These are phyloP conservation scores for Sextonia rubra DNA, from an alignment of 164 flowering plant genomes.

Conservation along the genomic window DNA sequence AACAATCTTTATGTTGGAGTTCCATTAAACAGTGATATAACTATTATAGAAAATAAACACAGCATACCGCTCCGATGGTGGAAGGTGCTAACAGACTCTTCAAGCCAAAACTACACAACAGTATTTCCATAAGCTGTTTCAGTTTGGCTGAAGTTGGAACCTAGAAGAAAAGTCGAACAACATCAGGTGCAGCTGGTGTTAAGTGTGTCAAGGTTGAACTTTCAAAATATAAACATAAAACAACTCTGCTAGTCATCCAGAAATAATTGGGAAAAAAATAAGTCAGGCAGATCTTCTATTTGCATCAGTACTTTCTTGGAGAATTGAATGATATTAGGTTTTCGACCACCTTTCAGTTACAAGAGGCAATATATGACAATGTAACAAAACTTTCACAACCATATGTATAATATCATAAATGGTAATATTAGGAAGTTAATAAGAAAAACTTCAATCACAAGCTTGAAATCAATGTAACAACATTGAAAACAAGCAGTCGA, in stretches of 20 bases:
- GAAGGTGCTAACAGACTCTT: constrained; percentile 55
- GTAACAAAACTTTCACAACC: neutral
- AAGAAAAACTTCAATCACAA: too few relatives aligned
- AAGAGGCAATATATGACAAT: neutral
- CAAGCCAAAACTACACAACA: constrained; percentile 28
- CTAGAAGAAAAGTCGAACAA: constrained; percentile 20
- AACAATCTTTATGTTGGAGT: neutral
- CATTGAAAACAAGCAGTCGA: neutral
- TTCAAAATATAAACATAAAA: neutral
- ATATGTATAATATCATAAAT: too few relatives aligned
- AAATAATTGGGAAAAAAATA: neutral
- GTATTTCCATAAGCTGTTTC: constrained; percentile 14
- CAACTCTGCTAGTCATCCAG: neutral
- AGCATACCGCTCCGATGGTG: constrained; percentile 52
- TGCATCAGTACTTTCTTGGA: neutral
- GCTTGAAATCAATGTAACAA: neutral
- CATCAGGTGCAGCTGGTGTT: constrained; percentile 4
- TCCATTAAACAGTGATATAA: neutral
- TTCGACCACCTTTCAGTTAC: neutral
- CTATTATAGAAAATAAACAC: constrained; percentile 4
- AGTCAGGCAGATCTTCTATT: neutral
- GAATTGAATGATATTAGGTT: neutral
- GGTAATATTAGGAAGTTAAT: too few relatives aligned
- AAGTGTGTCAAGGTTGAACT: neutral
- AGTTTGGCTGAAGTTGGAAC: constrained; percentile 20